Evolutionary conservation across 1,284 basidiomycete species (phyloP), one percentile per base, ranked within the genome.

Genomic region (Neotropicomus parvogracilis): DNA sequence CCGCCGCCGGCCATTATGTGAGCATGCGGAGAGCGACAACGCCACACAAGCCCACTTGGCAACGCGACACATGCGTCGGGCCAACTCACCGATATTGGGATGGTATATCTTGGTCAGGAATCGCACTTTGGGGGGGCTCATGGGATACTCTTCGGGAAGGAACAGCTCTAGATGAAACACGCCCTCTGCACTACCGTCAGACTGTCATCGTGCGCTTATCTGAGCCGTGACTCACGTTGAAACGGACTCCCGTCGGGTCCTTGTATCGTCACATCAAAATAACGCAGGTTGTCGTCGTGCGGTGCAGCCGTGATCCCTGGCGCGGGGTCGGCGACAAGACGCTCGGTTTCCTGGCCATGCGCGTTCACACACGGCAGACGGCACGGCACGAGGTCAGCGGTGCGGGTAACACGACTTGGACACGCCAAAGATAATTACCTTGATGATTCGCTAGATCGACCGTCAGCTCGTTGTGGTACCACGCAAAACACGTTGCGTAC

Each of bases 71-170:
- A 24, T 40, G 45, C 40, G 20, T 34, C 38, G 6, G 11, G 17
- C 19, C 37, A 39, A 65, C 79, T 63, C 64, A 95, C 94, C 95
- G 70, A 99, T 99, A 72, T 99, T 99, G 31, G 97, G 97, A 72
- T 99, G 97, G 76, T 99, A 99, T 76, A 99, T 97, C 85, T 97
- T 97, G 54, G 95, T 98, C 59, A 98, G 74, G 77, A 99, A 99
- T 55, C 97, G 83, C 49, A 99, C 97, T 73, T 98, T 99, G 27
- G 97, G 97, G 0, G 97, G 95, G 44, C 89, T 90, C 95, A 99
- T 98, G 2, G 95, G 95, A 70, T 99, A 99, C 67, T 98, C 95
- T 69, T 98, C 95, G 2, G 97, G 95, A 37, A 99, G 75, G 75
- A 98, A 99, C 39, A 99, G 78, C 71, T 99, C 97, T 29, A 98